Evolutionary conservation across 257 asterid genomes (phyloP).

Genomic region (Solanum bulbocastanum): DNA sequence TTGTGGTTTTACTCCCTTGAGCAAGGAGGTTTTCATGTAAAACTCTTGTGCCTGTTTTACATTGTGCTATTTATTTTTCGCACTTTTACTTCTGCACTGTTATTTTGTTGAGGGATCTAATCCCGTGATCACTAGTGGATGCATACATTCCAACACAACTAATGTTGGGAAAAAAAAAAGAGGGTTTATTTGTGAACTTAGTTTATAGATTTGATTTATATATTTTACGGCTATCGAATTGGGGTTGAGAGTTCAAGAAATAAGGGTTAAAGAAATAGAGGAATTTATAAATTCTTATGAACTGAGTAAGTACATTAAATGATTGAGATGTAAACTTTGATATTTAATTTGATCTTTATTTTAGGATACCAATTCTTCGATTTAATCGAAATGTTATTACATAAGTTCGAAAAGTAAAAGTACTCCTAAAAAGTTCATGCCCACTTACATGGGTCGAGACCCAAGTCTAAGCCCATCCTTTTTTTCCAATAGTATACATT

Average conservation of each 20-base stretch:
- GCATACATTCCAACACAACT: too few species aligned
- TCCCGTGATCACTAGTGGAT: too few species aligned
- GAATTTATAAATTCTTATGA: background rate
- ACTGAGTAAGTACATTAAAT: background rate
- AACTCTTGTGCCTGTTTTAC: too few species aligned
- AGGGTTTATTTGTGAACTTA: background rate
- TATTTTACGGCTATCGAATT: background rate
- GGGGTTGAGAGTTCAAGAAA: background rate
- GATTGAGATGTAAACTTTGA: background rate
- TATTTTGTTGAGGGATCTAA: too few species aligned
- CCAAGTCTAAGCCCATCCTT: background rate
- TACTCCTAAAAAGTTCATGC: background rate
- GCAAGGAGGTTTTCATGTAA: too few species aligned
- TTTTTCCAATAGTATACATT: background rate
- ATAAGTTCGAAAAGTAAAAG: background rate
- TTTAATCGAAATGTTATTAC: too few species aligned
- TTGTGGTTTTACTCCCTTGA: too few species aligned
- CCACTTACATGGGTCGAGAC: background rate
- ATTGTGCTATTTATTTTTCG: too few species aligned
- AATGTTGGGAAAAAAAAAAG: background rate
- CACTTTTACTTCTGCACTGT: too few species aligned
- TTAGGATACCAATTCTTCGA: background rate
- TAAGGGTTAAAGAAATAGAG: background rate
- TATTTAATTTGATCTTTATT: background rate
- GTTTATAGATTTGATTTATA: background rate